Evolutionary conservation across 1,284 basidiomycete species (phyloP), one percentile per base, ranked within the genome.

Genomic region (Naganishia cerealis): DNA sequence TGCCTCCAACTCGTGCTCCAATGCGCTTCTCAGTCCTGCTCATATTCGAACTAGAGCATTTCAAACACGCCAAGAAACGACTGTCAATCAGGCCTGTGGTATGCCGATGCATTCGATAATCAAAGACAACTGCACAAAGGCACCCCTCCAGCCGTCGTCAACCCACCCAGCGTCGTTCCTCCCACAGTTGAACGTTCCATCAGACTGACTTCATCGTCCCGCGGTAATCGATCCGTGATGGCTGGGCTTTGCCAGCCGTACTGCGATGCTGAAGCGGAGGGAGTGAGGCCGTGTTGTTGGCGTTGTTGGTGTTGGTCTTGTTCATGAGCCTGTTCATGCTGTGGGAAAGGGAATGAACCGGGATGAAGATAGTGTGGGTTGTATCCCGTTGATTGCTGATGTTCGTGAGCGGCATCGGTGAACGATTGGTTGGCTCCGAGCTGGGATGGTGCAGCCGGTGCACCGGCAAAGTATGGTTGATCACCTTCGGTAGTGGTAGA

Each of bases 171-270:
- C 39, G 50, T 62, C 48, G 66, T 63, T 52, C 52, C 66, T 10
- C 69, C 69, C 24, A 70, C n/a, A 2, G 69, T 68, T 63, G 66
- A 66, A 36, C 67, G 59, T 6, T 70, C 69, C 69, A 70, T 66
- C 63, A 56, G 29, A n/a, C 56, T 57, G 5, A 65, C 63, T 46
- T 67, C 67, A 29, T 67, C 69, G 18, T 38, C 52, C 36, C 26
- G 24, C 15, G 66, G 66, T 15, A 43, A 24, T 16, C 53, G 40
- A 2, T 70, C 66, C 8, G 66, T 58, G 4, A 70, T 65, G 7
- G 16, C 59, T 5, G 69, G 69, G 13, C 58, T 63, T n/a, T 57
- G 50, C 69, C 69, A 70, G n/a, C 66, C 69, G 36, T 54, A 24
- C 33, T 56, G 57, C 4, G 61, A 46, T 12, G 52, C 18, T 42